Percentiles rank a stretch among this genome's conserved stretches.
Conservation (phyloP, 805 yeast species). For the Limtongia smithiae region DNA sequence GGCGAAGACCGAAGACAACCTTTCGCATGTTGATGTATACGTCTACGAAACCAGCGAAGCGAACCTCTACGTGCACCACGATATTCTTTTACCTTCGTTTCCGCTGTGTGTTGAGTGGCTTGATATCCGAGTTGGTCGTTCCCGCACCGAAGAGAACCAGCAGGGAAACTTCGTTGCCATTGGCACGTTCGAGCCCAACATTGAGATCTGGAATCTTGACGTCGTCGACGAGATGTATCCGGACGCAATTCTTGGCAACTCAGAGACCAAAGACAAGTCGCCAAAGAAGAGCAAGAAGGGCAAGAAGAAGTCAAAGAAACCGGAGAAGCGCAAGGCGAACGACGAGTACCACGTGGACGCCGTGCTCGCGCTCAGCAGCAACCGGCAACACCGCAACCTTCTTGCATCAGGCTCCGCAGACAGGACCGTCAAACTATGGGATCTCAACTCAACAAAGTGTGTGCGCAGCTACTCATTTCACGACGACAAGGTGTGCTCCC, state of each 20-base stretch:
- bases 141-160: slow-evolving; percentile 42
- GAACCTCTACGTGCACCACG: slow-evolving; percentile 89
- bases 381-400: slow-evolving; percentile 73
- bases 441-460: slow-evolving; percentile 66
- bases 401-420: slow-evolving; percentile 96
- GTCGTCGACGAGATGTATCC: slow-evolving; percentile 92
- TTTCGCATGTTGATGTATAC: slow-evolving; percentile 87
- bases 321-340: slow-evolving; percentile 46
- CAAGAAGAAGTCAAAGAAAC: slow-evolving; percentile 50
- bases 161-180: slow-evolving; percentile 91
- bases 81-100: slow-evolving; percentile 93
- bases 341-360: slow-evolving; percentile 92
- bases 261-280: slow-evolving; percentile 31
- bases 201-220: slow-evolving; percentile 95
- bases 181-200: slow-evolving; percentile 96
- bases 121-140: slow-evolving; percentile 57
- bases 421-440: slow-evolving; percentile 93
- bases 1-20: slow-evolving; percentile 93
- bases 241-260: slow-evolving; percentile 73
- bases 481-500: slow-evolving; percentile 74
- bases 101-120: slow-evolving; percentile 97
- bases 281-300: slow-evolving; percentile 32
- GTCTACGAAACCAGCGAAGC: slow-evolving; percentile 89
- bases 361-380: slow-evolving; percentile 80
- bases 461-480: slow-evolving; percentile 78